Base-by-base conservation (phyloP, 2,329 filamentous ascomycete species). In the Tolypocladium endophyticum region DNA sequence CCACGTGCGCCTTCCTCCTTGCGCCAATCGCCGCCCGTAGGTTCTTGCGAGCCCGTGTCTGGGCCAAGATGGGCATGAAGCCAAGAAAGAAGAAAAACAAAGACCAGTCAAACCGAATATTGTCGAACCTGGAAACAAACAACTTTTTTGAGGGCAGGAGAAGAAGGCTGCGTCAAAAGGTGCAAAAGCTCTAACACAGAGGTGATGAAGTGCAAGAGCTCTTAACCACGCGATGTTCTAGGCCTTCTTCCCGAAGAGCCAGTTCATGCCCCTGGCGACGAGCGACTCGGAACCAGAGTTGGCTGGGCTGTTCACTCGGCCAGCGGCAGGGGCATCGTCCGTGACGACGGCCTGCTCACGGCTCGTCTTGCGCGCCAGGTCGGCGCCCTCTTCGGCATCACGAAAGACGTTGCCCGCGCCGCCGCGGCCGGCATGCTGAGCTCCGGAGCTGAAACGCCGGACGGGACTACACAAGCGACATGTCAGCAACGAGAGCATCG, bases 391-490 rank as follows among this genome's bases (percentile, higher is more conserved):
- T 58, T 80, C 77, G 58, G 72, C 73, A 55, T 77, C 74, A 65
- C 77, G 79, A 74, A 82, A 81, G 56, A 89, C 74, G 72, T 92
- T 93, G 63, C 87, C 89, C 25, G 87, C 87, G 59, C 89, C 89
- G 43, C 89, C 89, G 45, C 89, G 86, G 47, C 89, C 89, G 67
- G 85, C 81, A 71, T 91, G 86, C 60, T 83, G 81, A 35, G 80
- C 80, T 50, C 80, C 81, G n/a, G 76, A 74, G 68, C 84, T 84
- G 52, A 78, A 72, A 60, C 84, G 81, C 63, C 84, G 81, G 53
- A 77, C 72, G 61, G 83, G 73, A 58, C 81, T 84, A 63, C 50
- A 18, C 30, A 23, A 14, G 47, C 20, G 20, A 23, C 50, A 16
- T 8, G 50, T 54, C 50, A 54, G 50, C 23, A 23, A 2, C 20